Base-by-base conservation (phyloP, 805 yeast species). In the Cephaloascus fragrans region DNA sequence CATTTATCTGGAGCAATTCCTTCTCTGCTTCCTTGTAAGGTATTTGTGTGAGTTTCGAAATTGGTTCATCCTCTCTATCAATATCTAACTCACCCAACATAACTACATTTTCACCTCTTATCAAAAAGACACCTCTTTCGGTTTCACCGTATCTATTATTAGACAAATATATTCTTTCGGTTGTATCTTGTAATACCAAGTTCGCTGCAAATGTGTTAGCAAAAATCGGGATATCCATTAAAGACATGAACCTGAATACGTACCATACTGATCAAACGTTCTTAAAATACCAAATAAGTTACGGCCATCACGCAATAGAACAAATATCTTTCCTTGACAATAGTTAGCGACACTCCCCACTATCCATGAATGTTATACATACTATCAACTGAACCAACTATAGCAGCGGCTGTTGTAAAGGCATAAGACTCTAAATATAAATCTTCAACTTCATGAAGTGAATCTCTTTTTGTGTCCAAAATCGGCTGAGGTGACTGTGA, bases 31-130 rank as follows among this genome's bases (percentile, higher is more conserved):
- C 73, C 31, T 64, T 67, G 54, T 75, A 88, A 26, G 75, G 75
- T 18, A 85, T 67, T 53, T 73, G 76, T 44, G 71, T 64, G 57
- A 78, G 67, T 12, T 62, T 59, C 32, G 67, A 68, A 48, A 84
- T 59, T 38, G 83, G 83, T 44, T 65, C 74, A 52, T 84, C 95
- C 59, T 88, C 96, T 45, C 66, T 73, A 53, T 86, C 95, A 44
- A 87, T 83, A 58, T 89, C 96, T 44, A 90, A 74, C 57, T 90
- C 97, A 17, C 97, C 98, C 56, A 93, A 58, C 78, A 89, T 75
- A 8, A 89, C 93, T 6, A 93, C 93, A 51, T 90, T 90, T 59
- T 93, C 98, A 44, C 98, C 98, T 61, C 98, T 82, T 32, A 93
- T 81, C 64, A 93, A 74, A 55, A 80, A 81, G 37, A 86, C 84